Conservation (phyloP, 805 yeast species). For the Hanseniaspora guilliermondii region DNA sequence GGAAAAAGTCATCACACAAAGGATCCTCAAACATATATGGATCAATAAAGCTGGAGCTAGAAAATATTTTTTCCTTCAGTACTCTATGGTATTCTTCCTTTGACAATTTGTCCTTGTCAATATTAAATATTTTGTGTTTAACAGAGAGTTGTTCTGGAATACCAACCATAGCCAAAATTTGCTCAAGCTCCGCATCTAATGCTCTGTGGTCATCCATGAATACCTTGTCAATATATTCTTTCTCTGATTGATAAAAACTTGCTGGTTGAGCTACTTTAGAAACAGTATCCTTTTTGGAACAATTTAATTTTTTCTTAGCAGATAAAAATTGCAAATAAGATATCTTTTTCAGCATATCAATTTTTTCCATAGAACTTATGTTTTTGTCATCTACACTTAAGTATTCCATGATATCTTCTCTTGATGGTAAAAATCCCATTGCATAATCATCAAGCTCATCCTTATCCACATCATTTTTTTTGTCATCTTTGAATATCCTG, state of each 20-base stretch:
- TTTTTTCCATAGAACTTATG: slow-evolving; percentile 42
- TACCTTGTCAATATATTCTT: slow-evolving; percentile 16
- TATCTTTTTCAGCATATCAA: slow-evolving; percentile 59
- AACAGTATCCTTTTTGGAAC: slow-evolving; percentile 9
- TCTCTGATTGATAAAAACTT: neutral
- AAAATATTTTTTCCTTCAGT: slow-evolving; percentile 19
- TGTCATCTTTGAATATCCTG: slow-evolving; percentile 25
- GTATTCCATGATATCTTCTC: slow-evolving; percentile 45
- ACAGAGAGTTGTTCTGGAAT: slow-evolving; percentile 12
- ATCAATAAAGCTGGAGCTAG: slow-evolving; percentile 45
- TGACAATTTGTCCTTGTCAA: slow-evolving; percentile 18
- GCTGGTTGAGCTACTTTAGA: neutral
- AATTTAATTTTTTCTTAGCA: slow-evolving; percentile 27
- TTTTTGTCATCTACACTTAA: slow-evolving; percentile 38
- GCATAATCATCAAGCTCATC: slow-evolving; percentile 10
- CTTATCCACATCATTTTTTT: slow-evolving; percentile 19
- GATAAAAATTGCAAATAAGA: slow-evolving; percentile 58
- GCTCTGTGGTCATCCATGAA: slow-evolving; percentile 21
- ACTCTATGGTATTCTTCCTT: slow-evolving; percentile 1
- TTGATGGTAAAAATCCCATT: slow-evolving; percentile 39
- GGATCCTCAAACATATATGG: slow-evolving; percentile 90
- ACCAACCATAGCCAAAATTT: slow-evolving; percentile 20
- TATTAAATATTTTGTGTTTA: neutral
- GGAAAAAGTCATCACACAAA: slow-evolving; percentile 62
- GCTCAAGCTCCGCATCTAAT: slow-evolving; percentile 24